Base-by-base conservation (phyloP, 805 yeast species). In the Pichia phayaonensis region DNA sequence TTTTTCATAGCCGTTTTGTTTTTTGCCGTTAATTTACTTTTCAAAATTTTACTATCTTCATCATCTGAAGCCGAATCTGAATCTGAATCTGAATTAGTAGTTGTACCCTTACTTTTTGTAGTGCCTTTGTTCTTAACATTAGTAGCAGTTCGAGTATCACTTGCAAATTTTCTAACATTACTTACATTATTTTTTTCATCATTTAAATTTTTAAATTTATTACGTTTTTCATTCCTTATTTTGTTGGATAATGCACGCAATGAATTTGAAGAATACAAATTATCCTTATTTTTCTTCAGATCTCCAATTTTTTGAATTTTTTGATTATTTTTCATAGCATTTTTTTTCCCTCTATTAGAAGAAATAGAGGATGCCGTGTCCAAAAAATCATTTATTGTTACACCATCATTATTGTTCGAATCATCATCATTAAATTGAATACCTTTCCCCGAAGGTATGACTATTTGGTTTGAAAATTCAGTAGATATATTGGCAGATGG, bases 391-490 rank as follows among this genome's bases (percentile, higher is more conserved):
- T 47, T 42, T 18, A 54, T 49, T 2, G 51, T 49, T 8, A 46
- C 48, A n/a, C 31, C 26, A 20, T 24, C 15, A 13, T 36, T 44
- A 20, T 21, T 15, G 13, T 4, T 23, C 20, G 42, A 40, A 21
- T 11, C 40, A 10, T 44, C 46, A 13, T 38, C 36, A 6, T 41
- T 49, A 15, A 62, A 42, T 11, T 54, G 49, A 5, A 67, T 50
- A 4, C 71, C 71, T 3, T 61, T 54, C 8, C 71, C 71, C 22
- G 56, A 60, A 34, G 61, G 56, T 7, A 54, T 36, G 8, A 54
- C 51, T 31, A 52, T 34, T 21, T 51, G 45, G 24, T 52, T 48
- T 15, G 24, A 26, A 27, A 54, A 54, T 22, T 42, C 46, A 15
- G 31, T 12, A 22, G 22, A 39, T 22, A 26, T n/a, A n/a, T n/a